Evolutionary conservation across 257 asterid genomes (phyloP).

Genomic region (Gardenia jasminoides): DNA sequence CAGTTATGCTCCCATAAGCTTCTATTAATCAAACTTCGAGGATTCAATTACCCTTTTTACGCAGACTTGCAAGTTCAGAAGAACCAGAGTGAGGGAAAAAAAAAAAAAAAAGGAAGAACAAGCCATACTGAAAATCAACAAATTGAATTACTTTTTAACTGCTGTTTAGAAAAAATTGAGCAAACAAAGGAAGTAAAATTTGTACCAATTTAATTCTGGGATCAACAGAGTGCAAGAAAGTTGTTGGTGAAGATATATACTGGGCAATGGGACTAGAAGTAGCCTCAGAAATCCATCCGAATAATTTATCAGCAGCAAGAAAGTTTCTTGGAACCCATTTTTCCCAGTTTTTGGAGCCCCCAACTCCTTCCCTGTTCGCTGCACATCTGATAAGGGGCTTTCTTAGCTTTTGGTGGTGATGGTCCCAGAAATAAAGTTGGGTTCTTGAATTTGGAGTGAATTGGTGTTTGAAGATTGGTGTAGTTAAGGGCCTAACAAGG

Average conservation of each 20-base stretch:
- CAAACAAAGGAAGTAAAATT: neutral
- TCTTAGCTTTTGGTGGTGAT: slow-evolving; percentile 22
- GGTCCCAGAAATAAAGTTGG: neutral
- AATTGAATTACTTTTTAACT: neutral
- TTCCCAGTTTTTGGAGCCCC: slow-evolving; percentile 58
- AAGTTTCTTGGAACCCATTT: slow-evolving; percentile 73
- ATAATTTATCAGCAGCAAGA: slow-evolving; percentile 77
- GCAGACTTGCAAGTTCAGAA: neutral
- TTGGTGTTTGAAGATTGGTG: slow-evolving; percentile 25
- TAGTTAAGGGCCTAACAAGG: slow-evolving; percentile 6
- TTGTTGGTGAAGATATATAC: slow-evolving; percentile 89
- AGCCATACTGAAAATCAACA: slow-evolving; percentile 8
- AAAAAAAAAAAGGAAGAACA: neutral
- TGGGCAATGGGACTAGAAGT: slow-evolving; percentile 96
- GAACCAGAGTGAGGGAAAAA: neutral
- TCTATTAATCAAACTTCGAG: neutral
- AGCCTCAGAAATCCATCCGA: slow-evolving; percentile 82
- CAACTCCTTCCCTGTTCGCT: slow-evolving; percentile 32
- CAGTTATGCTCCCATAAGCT: neutral
- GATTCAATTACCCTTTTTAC: neutral
- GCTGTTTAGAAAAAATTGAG: neutral
- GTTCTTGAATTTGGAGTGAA: slow-evolving; percentile 22
- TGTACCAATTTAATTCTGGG: slow-evolving; percentile 89
- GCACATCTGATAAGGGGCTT: slow-evolving; percentile 40
- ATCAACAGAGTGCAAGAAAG: slow-evolving; percentile 90